Base-by-base conservation (phyloP, 2,329 filamentous ascomycete species). In the Penicillium griseofulvum region DNA sequence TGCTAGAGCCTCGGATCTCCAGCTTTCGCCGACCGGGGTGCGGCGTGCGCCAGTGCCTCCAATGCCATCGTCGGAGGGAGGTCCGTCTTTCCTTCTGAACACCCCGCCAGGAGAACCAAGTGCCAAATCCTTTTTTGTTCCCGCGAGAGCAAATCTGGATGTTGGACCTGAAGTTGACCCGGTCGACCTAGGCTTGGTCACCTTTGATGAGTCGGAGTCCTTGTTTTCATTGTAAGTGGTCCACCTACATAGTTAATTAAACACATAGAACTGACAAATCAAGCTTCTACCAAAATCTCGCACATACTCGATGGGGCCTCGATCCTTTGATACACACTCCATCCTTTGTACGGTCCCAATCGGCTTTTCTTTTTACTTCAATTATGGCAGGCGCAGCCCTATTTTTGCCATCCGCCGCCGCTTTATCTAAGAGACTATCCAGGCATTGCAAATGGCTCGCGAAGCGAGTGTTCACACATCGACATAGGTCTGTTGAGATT, bases 231-330 rank as follows among this genome's bases (percentile, higher is more conserved):
- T 84, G 86, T 88, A 76, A 71, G 82, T 74, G 14, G 12, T 34
- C 3, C n/a, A 28, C n/a, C 16, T 29, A 1, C n/a, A 5, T 9
- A 11, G 9, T 10, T 22, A 5, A 17, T 10, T 22, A 5, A 17
- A 42, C 11, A 14, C n/a, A 28, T 22, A 16, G n/a, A 22, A 26
- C 42, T 31, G 39, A 42, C 36, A 36, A 10, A 24, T 28, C 6
- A 28, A 88, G 86, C 64, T 90, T 89, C 63, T 84, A 88, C 65
- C 79, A 85, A 24, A 86, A 87, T 47, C 79, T 90, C 5, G 84
- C 87, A 1, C 87, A 90, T 68, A 90, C 87, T 0, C 76, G 87
- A 68, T 90, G 87, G 87, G 87, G 87, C 0, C 81, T 90, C 9
- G 87, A 90, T 61, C 85, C 86, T 1, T 69, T 81, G 14, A 75